Percentiles rank a stretch among this genome's conserved stretches.
These are phyloP conservation scores for Skeletonema tropicum DNA, from an alignment of 108 stramenopile species.

Conservation along the genomic window DNA sequence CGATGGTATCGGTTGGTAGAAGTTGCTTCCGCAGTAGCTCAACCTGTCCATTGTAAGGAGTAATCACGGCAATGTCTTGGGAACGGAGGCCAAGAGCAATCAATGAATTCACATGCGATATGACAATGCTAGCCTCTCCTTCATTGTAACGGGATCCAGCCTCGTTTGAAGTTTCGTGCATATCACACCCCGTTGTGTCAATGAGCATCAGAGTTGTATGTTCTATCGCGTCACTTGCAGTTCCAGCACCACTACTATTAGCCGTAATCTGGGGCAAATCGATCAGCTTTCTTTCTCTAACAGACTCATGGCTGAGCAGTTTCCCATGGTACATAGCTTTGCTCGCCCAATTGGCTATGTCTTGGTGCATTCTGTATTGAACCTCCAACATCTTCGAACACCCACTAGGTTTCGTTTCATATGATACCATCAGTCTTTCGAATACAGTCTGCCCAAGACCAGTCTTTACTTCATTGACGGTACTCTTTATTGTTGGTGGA, in stretches of 20 bases:
- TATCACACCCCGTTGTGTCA: conserved; percentile 95
- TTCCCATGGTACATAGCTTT: conserved; percentile 85
- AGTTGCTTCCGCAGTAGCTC: conserved; percentile 72
- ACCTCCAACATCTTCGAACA: conserved; percentile 87
- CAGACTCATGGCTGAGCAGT: conserved; percentile 68
- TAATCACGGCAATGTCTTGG: conserved; percentile 93
- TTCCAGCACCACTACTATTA: conserved; percentile 17
- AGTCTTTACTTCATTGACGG: conserved; percentile 47
- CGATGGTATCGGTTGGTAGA: conserved; percentile 57
- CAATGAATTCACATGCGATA: conserved; percentile 74
- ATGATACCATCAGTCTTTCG: conserved; percentile 88
- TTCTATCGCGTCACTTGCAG: conserved; percentile 20
- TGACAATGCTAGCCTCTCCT: conserved; percentile 80
- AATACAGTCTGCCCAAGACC: conserved; percentile 92
- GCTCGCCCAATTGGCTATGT: conserved; percentile 94
- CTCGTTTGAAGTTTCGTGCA: conserved; percentile 76
- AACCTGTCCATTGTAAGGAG: conserved; percentile 98
- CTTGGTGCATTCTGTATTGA: conserved; percentile 97
- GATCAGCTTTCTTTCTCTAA: conserved; percentile 51
- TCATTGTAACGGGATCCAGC: conserved; percentile 85
- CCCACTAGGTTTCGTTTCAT: conserved; percentile 38
- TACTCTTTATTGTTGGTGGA: conserved; percentile 92
- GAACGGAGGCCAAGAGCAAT: conserved; percentile 67
- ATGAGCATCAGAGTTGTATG: conserved; percentile 74
- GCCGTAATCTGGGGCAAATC: conserved; percentile 46